Percentiles rank a stretch among this genome's conserved stretches.
phyloP scores from a whole-genome alignment of 495 filamentous ascomycete species.

The Xylaria cubensis region DNA sequence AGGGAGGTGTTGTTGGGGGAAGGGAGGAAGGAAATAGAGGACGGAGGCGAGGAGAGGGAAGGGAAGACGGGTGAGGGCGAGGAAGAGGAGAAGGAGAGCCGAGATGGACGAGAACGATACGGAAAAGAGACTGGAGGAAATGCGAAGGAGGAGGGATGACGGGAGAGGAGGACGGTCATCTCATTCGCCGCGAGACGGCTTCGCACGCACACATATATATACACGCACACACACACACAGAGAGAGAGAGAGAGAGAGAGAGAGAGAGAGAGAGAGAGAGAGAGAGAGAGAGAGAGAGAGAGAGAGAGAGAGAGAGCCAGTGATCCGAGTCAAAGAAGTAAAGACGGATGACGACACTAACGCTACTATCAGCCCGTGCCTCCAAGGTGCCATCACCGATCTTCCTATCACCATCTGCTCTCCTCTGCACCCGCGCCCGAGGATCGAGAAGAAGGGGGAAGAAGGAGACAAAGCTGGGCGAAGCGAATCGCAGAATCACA shows the following conservation, averaged over 20 bases:
- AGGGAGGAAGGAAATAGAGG: conserved; percentile 28
- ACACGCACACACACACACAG: too few relatives aligned
- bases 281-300: neutral
- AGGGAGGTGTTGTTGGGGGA: conserved; percentile 64
- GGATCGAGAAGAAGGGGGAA: neutral
- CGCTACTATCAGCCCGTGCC: neutral
- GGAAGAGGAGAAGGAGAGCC: neutral
- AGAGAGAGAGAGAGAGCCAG: neutral
- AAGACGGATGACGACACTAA: neutral
- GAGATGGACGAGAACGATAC: neutral
- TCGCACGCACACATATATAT: too few relatives aligned
- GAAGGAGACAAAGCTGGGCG: neutral
- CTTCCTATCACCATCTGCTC: neutral
- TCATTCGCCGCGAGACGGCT: too few relatives aligned
- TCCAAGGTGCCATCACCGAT: neutral
- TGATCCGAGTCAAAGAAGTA: neutral
- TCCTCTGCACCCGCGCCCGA: neutral
- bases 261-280: neutral
- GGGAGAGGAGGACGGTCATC: too few relatives aligned
- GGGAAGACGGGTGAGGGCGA: conserved; percentile 8
- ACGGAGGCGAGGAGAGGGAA: conserved; percentile 20
- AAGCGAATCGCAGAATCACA: too few relatives aligned
- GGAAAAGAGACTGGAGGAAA: neutral
- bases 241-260: neutral
- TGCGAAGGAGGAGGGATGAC: neutral